Evolutionary conservation across 2,329 filamentous ascomycete genomes (phyloP).

Genomic region (Acrocalymma vagum): DNA sequence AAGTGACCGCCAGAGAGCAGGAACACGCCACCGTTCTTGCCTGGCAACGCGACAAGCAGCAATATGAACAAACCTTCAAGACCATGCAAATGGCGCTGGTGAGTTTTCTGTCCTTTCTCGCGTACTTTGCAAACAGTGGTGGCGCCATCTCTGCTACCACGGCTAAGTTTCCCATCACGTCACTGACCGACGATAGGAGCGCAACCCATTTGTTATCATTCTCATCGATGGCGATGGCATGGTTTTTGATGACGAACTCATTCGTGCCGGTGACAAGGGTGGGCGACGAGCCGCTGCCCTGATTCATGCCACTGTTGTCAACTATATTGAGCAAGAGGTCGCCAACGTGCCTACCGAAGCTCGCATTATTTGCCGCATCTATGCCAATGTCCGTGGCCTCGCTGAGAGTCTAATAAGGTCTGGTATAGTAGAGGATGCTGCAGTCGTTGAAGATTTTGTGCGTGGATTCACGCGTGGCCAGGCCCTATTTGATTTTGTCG

Average conservation of each 20-base stretch:
- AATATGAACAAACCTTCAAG: constrained; percentile 24
- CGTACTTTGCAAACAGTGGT: not conserved
- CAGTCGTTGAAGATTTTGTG: constrained; percentile 60
- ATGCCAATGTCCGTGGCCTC: constrained; percentile 62
- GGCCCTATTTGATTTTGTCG: constrained; percentile 54
- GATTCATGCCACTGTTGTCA: constrained; percentile 54
- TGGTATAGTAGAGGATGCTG: constrained; percentile 54
- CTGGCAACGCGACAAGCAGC: constrained; percentile 31
- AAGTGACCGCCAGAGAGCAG: constrained; percentile 31
- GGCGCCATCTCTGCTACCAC: constrained; percentile 7
- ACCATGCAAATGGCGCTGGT: constrained; percentile 36
- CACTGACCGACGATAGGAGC: constrained; percentile 49
- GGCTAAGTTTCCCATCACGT: too few species aligned
- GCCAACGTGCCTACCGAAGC: constrained; percentile 50
- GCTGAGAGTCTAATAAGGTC: constrained; percentile 57
- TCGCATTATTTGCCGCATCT: constrained; percentile 62
- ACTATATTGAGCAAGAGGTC: constrained; percentile 49
- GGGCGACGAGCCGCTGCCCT: constrained; percentile 62
- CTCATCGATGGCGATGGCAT: constrained; percentile 65
- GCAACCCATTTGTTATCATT: constrained; percentile 63
- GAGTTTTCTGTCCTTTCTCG: constrained; percentile 3
- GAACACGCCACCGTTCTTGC: constrained; percentile 28
- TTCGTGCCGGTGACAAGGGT: constrained; percentile 60
- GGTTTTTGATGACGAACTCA: constrained; percentile 61
- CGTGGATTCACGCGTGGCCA: constrained; percentile 63